Conservation (phyloP, 2,329 filamentous ascomycete genomes). For the Colletotrichum camelliae region DNA sequence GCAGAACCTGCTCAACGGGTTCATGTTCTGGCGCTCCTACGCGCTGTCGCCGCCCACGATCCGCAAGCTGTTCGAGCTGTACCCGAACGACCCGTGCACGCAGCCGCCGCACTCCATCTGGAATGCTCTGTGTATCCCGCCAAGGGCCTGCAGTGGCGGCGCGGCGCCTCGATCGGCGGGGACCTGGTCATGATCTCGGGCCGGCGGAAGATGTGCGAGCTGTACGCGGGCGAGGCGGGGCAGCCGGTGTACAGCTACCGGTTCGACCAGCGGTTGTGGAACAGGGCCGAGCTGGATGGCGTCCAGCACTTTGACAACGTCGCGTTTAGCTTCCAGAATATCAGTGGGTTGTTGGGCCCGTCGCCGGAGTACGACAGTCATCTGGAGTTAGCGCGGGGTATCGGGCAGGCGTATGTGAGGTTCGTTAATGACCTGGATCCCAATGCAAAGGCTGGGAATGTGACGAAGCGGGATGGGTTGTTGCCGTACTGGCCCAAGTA, state of each 20-base stretch:
- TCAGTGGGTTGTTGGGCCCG: constrained; percentile 49
- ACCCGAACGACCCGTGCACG: constrained; percentile 52
- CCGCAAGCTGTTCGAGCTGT: constrained; percentile 47
- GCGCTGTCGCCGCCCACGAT: constrained; percentile 49
- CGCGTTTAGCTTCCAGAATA: constrained; percentile 57
- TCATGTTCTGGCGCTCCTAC: constrained; percentile 50
- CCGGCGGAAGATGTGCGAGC: constrained; percentile 48
- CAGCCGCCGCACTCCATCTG: constrained; percentile 48
- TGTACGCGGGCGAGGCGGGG: constrained; percentile 36
- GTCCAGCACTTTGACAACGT: constrained; percentile 54
- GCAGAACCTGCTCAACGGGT: constrained; percentile 44
- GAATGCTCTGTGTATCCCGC: constrained; percentile 34
- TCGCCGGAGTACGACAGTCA: constrained; percentile 47
- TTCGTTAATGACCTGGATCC: constrained; percentile 50
- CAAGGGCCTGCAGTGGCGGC: constrained; percentile 48
- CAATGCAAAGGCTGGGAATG: constrained; percentile 32
- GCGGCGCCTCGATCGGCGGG: constrained; percentile 47
- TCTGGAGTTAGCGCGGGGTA: constrained; percentile 34
- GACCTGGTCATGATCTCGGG: constrained; percentile 55
- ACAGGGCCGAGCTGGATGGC: constrained; percentile 42
- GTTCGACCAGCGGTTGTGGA: constrained; percentile 53
- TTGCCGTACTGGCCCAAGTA: constrained; percentile 49
- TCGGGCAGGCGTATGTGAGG: constrained; percentile 46
- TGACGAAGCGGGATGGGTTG: constrained; percentile 15
- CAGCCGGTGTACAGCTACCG: constrained; percentile 52